These are phyloP conservation scores for Penicillium sp. DNA, from an alignment of 2,329 filamentous ascomycete species.

Conservation along the genomic window DNA sequence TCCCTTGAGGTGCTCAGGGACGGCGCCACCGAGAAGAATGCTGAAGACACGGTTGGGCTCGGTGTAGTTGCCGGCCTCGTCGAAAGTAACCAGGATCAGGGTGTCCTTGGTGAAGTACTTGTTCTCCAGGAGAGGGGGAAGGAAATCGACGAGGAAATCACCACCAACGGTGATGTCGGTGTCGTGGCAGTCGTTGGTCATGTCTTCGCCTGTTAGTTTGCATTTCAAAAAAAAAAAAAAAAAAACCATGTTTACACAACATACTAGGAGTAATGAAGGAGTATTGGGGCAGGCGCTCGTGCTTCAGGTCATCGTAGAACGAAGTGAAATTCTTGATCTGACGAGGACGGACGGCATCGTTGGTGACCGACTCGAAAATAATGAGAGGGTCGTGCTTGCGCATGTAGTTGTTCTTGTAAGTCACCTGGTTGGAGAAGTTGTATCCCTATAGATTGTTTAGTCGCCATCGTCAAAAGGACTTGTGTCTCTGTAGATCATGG, in stretches of 20 bases:
- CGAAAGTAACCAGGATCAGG: constrained; percentile 73
- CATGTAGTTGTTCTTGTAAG: constrained; percentile 70
- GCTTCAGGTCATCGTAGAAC: constrained; percentile 66
- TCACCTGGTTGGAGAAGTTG: constrained; percentile 66
- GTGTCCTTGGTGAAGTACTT: constrained; percentile 72
- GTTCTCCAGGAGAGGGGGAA: constrained; percentile 68
- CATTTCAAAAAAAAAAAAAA: no score
- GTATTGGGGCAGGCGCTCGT: constrained; percentile 67
- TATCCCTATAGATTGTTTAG: constrained; percentile 42
- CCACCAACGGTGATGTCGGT: constrained; percentile 67
- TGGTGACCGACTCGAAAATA: constrained; percentile 64
- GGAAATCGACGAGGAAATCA: constrained; percentile 64
- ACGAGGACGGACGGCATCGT: constrained; percentile 58
- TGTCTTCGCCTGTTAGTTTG: constrained; percentile 24
- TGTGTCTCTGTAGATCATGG: no score
- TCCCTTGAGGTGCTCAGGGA: constrained; percentile 63
- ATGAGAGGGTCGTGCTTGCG: constrained; percentile 74
- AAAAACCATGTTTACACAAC: no score
- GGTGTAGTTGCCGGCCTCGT: constrained; percentile 71
- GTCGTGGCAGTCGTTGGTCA: constrained; percentile 71
- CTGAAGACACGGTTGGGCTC: constrained; percentile 66
- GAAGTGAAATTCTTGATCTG: constrained; percentile 71
- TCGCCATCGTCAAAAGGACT: no score
- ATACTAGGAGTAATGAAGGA: constrained; percentile 49
- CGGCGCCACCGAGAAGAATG: constrained; percentile 71